Evolutionary conservation across 2,329 filamentous ascomycete genomes (phyloP).

Genomic region (Geosmithia flava): DNA sequence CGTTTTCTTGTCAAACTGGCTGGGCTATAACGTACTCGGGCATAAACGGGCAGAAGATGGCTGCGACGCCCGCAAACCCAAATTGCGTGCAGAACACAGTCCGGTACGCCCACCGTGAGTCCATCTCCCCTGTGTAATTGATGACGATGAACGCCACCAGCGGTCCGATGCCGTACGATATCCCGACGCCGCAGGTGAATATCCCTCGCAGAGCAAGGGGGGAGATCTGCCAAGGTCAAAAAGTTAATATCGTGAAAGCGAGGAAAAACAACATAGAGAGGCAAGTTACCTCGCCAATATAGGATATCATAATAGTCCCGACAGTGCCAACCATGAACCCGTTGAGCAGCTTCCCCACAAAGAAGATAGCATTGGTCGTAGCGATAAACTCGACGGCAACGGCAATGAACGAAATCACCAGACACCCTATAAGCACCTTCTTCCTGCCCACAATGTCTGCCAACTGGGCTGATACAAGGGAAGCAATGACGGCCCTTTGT

Average conservation of each 20-base stretch:
- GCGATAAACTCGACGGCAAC: constrained; percentile 27
- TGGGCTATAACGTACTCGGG: constrained; percentile 23
- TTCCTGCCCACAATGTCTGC: constrained; percentile 22
- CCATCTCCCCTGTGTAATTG: constrained; percentile 13
- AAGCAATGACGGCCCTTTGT: constrained; percentile 12
- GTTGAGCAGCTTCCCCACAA: constrained; percentile 27
- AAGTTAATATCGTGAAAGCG: too few species aligned
- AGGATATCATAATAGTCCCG: constrained; percentile 13
- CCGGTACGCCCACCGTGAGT: constrained; percentile 19
- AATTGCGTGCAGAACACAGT: constrained; percentile 19
- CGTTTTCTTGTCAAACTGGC: too few species aligned
- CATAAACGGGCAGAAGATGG: constrained; percentile 19
- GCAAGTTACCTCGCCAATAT: constrained; percentile 18
- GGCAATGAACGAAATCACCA: constrained; percentile 21
- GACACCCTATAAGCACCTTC: constrained; percentile 16
- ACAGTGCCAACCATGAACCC: constrained; percentile 20
- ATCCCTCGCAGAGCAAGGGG: constrained; percentile 15
- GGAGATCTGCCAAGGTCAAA: constrained; percentile 7
- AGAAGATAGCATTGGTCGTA: constrained; percentile 25
- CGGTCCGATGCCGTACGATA: constrained; percentile 17
- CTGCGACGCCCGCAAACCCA: constrained; percentile 16
- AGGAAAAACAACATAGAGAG: not conserved
- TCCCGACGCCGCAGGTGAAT: constrained; percentile 13
- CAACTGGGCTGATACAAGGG: constrained; percentile 17
- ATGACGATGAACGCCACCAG: constrained; percentile 17